phyloP scores from a whole-genome alignment of 345 rosid species.

The Tarenaya hassleriana region DNA sequence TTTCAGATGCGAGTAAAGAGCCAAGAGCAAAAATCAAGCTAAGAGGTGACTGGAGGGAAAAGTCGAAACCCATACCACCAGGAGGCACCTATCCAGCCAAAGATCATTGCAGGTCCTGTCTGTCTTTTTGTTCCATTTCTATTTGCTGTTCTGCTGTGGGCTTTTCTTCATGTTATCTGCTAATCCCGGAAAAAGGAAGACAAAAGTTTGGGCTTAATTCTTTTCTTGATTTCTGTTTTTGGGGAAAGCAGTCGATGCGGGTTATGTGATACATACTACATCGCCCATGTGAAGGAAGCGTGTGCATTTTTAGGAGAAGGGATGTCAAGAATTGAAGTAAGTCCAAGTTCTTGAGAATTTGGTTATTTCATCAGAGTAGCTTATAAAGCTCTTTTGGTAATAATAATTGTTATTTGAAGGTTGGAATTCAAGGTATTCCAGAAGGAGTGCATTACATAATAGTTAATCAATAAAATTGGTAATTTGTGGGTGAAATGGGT shows the following conservation, averaged over 20 bases:
- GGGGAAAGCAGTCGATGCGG: slow-evolving; percentile 59
- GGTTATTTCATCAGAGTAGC: slow-evolving; percentile 4
- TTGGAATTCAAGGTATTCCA: no score
- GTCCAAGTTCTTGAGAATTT: slow-evolving; percentile 1
- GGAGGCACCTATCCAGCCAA: slow-evolving; percentile 93
- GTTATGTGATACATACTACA: slow-evolving; percentile 83
- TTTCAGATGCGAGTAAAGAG: slow-evolving; percentile 30
- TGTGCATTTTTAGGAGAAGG: slow-evolving; percentile 97
- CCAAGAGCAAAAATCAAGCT: slow-evolving; percentile 47
- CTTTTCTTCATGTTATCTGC: not conserved
- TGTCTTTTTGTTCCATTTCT: not conserved
- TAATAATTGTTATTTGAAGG: no score
- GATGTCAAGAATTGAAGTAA: slow-evolving; percentile 90
- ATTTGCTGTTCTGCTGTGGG: not conserved
- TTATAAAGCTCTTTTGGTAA: not conserved
- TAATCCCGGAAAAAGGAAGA: no score
- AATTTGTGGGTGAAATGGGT: not conserved
- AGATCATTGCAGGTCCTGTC: slow-evolving; percentile 82
- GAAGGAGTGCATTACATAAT: no score
- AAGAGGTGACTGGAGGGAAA: slow-evolving; percentile 83
- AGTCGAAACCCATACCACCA: slow-evolving; percentile 77
- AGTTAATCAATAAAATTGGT: no score
- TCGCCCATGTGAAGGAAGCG: slow-evolving; percentile 89
- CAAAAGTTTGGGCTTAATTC: slow-evolving; percentile 2
- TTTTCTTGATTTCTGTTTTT: not conserved